phyloP scores from a whole-genome alignment of 2,329 filamentous ascomycete genomes.

The Aureobasidium sp. region DNA sequence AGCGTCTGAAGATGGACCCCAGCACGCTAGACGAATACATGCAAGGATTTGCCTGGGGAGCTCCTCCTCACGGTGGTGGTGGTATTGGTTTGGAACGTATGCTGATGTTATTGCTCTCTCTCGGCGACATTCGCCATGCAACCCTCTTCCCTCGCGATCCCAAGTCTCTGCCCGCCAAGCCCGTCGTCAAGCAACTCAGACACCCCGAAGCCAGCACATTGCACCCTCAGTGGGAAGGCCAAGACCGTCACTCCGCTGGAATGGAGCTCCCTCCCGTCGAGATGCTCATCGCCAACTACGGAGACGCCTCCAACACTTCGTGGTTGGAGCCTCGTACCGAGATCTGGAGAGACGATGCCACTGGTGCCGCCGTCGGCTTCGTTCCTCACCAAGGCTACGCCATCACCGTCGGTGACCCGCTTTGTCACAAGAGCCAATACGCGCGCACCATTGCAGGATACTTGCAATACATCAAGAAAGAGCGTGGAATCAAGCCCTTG shows the following conservation, averaged over 20 bases:
- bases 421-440: conserved; percentile 74
- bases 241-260: conserved; percentile 38
- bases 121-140: conserved; percentile 83
- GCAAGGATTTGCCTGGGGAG: conserved; percentile 77
- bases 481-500: conserved; percentile 64
- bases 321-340: conserved; percentile 86
- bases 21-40: conserved; percentile 86
- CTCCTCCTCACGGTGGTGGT: conserved; percentile 80
- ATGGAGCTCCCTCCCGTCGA: conserved; percentile 63
- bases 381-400: conserved; percentile 68
- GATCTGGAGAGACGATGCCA: conserved; percentile 71
- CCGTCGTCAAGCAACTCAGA: conserved; percentile 56
- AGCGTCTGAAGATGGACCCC: conserved; percentile 63
- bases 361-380: conserved; percentile 78
- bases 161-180: conserved; percentile 67
- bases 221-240: conserved; percentile 53
- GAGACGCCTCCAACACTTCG: conserved; percentile 86
- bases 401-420: conserved; percentile 78
- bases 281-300: conserved; percentile 89
- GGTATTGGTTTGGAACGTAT: conserved; percentile 86
- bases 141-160: conserved; percentile 84
- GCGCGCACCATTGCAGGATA: conserved; percentile 63
- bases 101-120: conserved; percentile 72
- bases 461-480: conserved; percentile 63
- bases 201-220: conserved; percentile 83